Conservation (phyloP, 2,329 filamentous ascomycete species). For the Colletotrichum cereale region DNA sequence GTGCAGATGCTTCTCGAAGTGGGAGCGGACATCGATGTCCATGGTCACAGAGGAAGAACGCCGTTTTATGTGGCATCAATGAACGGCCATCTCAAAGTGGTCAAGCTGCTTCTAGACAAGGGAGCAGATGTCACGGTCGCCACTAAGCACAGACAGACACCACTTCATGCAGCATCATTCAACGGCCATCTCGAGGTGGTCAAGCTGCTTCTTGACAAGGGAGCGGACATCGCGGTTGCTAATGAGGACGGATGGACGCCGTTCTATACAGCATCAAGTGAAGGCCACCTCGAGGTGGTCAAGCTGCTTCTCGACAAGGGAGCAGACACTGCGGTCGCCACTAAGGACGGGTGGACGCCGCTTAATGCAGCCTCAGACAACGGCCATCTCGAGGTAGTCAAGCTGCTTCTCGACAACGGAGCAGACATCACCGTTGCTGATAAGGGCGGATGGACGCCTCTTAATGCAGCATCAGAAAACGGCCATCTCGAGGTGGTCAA, state of each 20-base stretch:
- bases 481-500: no score
- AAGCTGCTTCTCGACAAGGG: slow-evolving; percentile 22
- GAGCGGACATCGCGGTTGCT: neutral
- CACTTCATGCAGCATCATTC: neutral
- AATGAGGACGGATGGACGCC: slow-evolving; percentile 2
- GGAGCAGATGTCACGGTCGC: neutral
- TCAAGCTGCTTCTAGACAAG: neutral
- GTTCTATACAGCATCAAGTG: neutral
- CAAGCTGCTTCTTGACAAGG: slow-evolving; percentile 23
- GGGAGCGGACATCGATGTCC: neutral
- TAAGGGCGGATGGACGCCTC: neutral
- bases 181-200: slow-evolving; percentile 12
- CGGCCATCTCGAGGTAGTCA: slow-evolving; percentile 19
- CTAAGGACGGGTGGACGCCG: no score
- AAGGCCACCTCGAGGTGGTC: neutral
- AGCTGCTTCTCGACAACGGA: slow-evolving; percentile 17
- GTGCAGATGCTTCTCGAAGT: slow-evolving; percentile 24
- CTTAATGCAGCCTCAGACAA: slow-evolving; percentile 30
- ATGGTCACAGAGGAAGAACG: neutral
- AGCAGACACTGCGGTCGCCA: no score
- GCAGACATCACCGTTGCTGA: neutral
- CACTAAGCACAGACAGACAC: rapidly evolving
- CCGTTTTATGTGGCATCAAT: neutral
- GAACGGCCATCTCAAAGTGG: neutral
- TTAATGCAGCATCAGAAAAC: neutral